These are phyloP conservation scores for Spraguea lophii DNA, from an alignment of 371 early-diverging fungal species.

Conservation along the genomic window DNA sequence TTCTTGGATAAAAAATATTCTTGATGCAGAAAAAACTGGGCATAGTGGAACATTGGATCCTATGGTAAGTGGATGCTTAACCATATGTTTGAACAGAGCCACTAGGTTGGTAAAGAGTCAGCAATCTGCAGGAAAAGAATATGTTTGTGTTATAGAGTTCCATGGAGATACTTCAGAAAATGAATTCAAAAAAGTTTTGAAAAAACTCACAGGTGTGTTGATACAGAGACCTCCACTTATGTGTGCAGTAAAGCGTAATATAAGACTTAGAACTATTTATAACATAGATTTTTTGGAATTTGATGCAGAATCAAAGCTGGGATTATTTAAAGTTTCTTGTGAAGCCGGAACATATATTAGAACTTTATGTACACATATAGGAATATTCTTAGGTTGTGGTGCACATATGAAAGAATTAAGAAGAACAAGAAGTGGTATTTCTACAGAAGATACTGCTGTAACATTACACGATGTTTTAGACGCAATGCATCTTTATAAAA, in stretches of 20 bases:
- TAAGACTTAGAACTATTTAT: slow-evolving; percentile 91
- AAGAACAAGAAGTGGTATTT: slow-evolving; percentile 79
- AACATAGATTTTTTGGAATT: slow-evolving; percentile 80
- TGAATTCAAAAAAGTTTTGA: slow-evolving; percentile 51
- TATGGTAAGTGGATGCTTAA: slow-evolving; percentile 93
- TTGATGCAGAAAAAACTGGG: slow-evolving; percentile 92
- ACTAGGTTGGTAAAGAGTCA: slow-evolving; percentile 95
- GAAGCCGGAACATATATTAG: slow-evolving; percentile 99
- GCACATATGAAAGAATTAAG: slow-evolving; percentile 99
- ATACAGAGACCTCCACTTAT: slow-evolving; percentile 98
- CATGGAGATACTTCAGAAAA: slow-evolving; percentile 55
- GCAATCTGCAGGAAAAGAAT: slow-evolving; percentile 90
- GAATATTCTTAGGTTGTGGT: slow-evolving; percentile 75
- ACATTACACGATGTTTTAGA: slow-evolving; percentile 97
- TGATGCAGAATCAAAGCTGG: slow-evolving; percentile 73
- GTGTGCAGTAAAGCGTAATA: slow-evolving; percentile 96
- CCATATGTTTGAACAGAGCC: slow-evolving; percentile 90
- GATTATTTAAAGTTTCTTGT: slow-evolving; percentile 86
- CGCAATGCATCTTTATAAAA: slow-evolving; percentile 85
- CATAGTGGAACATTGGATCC: slow-evolving; percentile 98
- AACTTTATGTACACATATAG: slow-evolving; percentile 93
- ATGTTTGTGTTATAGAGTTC: slow-evolving; percentile 79
- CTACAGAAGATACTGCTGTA: slow-evolving; percentile 62
- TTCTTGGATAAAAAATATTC: slow-evolving; percentile 94
- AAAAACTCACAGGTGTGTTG: slow-evolving; percentile 80